phyloP scores from a whole-genome alignment of 805 yeast genomes.

The Candida railenensis region DNA sequence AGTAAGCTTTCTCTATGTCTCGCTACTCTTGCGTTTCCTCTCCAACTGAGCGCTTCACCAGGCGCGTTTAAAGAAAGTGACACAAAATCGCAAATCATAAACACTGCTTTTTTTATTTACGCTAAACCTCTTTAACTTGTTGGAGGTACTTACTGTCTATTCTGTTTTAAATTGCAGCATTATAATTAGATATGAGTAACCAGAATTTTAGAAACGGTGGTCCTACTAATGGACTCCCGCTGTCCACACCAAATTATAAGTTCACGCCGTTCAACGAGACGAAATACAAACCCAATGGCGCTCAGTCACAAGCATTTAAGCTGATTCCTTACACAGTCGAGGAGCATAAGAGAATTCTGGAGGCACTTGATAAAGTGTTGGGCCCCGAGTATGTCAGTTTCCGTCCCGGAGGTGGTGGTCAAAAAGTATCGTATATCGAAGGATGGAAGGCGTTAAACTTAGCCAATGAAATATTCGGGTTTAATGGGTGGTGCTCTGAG shows the following conservation, averaged over 20 bases:
- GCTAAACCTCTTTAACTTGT: too few relatives aligned
- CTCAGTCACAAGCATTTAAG: constrained; percentile 9
- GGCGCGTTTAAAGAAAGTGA: neutral
- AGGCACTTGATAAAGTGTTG: constrained; percentile 36
- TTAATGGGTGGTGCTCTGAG: constrained; percentile 81
- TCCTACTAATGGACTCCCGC: neutral
- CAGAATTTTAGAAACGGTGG: neutral
- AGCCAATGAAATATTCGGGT: constrained; percentile 81
- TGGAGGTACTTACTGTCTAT: too few relatives aligned
- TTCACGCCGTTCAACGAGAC: constrained; percentile 4
- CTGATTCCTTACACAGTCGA: constrained; percentile 30
- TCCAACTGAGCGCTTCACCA: neutral
- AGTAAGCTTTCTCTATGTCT: neutral
- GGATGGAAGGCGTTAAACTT: constrained; percentile 82
- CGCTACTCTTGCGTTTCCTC: neutral
- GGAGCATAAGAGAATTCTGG: constrained; percentile 35
- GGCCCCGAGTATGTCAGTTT: constrained; percentile 80
- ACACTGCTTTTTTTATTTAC: too few relatives aligned
- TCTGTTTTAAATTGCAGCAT: too few relatives aligned
- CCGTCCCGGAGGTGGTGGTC: constrained; percentile 74
- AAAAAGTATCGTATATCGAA: constrained; percentile 68
- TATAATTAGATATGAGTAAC: neutral
- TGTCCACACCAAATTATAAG: neutral
- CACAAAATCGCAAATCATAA: constrained; percentile 3
- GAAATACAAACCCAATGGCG: neutral